phyloP scores from a whole-genome alignment of 805 yeast species.

The Zygoascus bituminiphila region DNA sequence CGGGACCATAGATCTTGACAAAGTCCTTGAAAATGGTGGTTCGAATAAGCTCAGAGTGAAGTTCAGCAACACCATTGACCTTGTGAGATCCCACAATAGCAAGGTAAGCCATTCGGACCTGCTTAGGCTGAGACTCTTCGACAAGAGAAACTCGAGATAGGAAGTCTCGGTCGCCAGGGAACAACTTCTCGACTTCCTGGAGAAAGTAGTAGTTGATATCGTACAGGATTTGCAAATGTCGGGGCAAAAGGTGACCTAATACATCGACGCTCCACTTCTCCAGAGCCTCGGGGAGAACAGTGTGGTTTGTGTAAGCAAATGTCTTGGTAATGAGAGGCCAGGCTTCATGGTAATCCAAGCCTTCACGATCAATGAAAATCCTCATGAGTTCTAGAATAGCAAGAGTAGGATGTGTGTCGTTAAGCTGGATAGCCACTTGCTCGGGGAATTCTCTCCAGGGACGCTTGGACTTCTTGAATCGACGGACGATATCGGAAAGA shows the following conservation, averaged over 20 bases:
- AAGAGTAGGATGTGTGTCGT: conserved; percentile 90
- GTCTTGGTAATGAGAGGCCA: conserved; percentile 76
- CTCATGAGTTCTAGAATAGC: conserved; percentile 87
- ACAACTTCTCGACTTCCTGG: conserved; percentile 61
- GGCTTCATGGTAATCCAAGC: conserved; percentile 71
- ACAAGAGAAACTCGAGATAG: conserved; percentile 69
- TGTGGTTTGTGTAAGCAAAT: conserved; percentile 90
- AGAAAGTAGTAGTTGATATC: conserved; percentile 76
- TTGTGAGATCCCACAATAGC: conserved; percentile 90
- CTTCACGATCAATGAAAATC: conserved; percentile 75
- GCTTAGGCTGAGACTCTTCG: conserved; percentile 74
- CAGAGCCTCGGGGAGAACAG: conserved; percentile 89
- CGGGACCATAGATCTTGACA: conserved; percentile 70
- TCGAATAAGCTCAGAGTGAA: conserved; percentile 83
- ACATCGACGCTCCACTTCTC: conserved; percentile 93
- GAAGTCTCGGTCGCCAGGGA: conserved; percentile 66
- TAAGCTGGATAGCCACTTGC: conserved; percentile 82
- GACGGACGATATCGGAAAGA: conserved; percentile 78
- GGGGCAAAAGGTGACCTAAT: conserved; percentile 70
- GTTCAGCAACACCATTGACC: conserved; percentile 93
- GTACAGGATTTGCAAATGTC: conserved; percentile 85
- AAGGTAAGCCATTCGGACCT: conserved; percentile 84
- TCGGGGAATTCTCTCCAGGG: conserved; percentile 81
- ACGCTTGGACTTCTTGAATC: conserved; percentile 70
- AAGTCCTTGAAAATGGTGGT: conserved; percentile 88